Conservation (phyloP, 2,329 filamentous ascomycete genomes). For the Nannizziopsis arthrosporioides region DNA sequence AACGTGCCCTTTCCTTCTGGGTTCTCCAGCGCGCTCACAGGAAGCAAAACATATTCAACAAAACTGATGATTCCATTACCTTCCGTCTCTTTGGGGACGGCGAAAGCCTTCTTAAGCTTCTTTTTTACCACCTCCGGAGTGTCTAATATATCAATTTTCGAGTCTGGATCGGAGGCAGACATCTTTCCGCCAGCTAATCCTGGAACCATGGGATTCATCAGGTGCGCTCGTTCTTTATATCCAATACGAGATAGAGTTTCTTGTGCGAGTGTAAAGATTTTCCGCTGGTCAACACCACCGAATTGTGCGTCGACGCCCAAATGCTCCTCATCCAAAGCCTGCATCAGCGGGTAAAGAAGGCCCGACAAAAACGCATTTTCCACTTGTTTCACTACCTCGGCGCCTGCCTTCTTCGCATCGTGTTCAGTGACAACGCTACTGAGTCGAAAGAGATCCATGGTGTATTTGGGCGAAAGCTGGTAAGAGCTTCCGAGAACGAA, state of each 20-base stretch:
- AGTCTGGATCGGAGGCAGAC: slow-evolving; percentile 45
- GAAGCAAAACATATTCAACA: slow-evolving; percentile 75
- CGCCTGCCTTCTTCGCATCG: slow-evolving; percentile 79
- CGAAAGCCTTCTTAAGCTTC: slow-evolving; percentile 78
- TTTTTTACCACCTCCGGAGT: slow-evolving; percentile 58
- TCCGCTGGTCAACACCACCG: slow-evolving; percentile 72
- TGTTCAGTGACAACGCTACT: slow-evolving; percentile 59
- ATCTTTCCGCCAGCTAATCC: slow-evolving; percentile 78
- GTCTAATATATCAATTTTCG: slow-evolving; percentile 91
- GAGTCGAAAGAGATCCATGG: slow-evolving; percentile 79
- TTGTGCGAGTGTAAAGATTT: slow-evolving; percentile 75
- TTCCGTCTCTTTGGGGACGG: slow-evolving; percentile 62
- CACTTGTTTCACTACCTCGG: slow-evolving; percentile 89
- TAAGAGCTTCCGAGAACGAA: slow-evolving; percentile 70
- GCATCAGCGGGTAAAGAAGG: slow-evolving; percentile 74
- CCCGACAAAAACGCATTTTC: slow-evolving; percentile 62
- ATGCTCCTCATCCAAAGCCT: slow-evolving; percentile 83
- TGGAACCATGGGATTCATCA: slow-evolving; percentile 82
- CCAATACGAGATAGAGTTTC: slow-evolving; percentile 78
- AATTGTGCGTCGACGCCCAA: slow-evolving; percentile 81
- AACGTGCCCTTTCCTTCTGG: slow-evolving; percentile 47
- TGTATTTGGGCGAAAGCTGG: slow-evolving; percentile 57
- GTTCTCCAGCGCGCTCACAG: slow-evolving; percentile 52
- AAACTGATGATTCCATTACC: slow-evolving; percentile 81
- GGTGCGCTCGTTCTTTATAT: slow-evolving; percentile 62